A percentile compares a stretch with the other conserved stretches of the same genome.
Conservation (phyloP, 139 green algal species). For the Gonium pectorale region DNA sequence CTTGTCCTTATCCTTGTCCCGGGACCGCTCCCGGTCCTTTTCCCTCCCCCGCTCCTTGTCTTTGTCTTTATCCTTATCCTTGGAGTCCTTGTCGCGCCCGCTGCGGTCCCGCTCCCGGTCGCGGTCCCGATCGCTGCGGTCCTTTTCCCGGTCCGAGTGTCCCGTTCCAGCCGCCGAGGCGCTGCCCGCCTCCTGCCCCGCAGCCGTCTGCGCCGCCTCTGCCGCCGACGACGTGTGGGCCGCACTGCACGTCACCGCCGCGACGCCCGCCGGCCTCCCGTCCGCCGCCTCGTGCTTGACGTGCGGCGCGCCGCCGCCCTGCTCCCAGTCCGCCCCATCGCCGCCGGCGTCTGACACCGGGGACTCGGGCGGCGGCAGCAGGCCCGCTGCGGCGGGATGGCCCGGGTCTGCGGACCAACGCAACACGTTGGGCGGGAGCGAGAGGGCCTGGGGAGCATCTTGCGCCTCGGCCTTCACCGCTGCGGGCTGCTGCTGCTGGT, state of each 20-base stretch:
- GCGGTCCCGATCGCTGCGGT: not conserved
- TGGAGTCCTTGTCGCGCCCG: not conserved
- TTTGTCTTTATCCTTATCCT: slow-evolving; percentile 12
- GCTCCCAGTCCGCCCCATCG: not conserved
- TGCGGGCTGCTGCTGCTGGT: not conserved
- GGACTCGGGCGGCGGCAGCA: slow-evolving; percentile 32
- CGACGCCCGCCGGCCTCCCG: not conserved
- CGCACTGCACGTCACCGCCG: not conserved
- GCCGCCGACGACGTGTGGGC: not conserved
- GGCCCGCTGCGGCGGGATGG: not conserved
- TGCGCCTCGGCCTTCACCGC: not conserved
- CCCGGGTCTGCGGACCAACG: not conserved
- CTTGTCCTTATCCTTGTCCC: not conserved
- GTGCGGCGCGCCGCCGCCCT: too few species aligned
- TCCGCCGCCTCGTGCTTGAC: not conserved
- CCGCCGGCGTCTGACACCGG: slow-evolving; percentile 8
- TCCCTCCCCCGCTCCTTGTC: not conserved
- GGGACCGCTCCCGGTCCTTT: not conserved
- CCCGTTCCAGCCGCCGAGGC: too few species aligned
- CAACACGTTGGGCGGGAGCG: not conserved
- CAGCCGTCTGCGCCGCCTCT: not conserved
- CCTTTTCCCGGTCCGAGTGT: slow-evolving; percentile 15
- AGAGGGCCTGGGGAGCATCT: not conserved
- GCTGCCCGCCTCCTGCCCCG: not conserved
- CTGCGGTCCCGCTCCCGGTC: slow-evolving; percentile 2